phyloP scores from a whole-genome alignment of 306 rosid species.

The Cyamopsis tetragonoloba region DNA sequence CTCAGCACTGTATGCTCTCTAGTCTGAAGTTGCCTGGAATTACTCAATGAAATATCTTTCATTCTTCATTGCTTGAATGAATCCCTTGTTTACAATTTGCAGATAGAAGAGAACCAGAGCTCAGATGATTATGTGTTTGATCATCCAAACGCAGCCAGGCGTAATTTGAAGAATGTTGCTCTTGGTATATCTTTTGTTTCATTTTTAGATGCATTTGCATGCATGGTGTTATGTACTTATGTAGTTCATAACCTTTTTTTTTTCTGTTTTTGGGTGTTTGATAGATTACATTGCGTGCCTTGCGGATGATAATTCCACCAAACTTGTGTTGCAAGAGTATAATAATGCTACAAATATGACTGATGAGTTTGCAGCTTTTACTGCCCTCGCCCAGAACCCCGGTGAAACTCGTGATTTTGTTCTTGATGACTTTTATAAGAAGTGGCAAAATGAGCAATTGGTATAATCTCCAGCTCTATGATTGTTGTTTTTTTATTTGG shows the following conservation, averaged over 20 bases:
- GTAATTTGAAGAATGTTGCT: conserved; percentile 86
- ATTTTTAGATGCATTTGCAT: conserved; percentile 10
- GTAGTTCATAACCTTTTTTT: conserved; percentile 22
- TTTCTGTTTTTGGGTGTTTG: conserved; percentile 4
- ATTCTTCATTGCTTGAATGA: too few species aligned
- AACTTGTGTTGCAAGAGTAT: conserved; percentile 67
- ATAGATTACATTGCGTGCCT: conserved; percentile 75
- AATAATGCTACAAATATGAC: conserved; percentile 91
- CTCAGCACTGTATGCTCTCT: conserved; percentile 52
- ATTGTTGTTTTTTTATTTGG: not conserved
- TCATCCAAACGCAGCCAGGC: conserved; percentile 79
- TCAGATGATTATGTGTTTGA: conserved; percentile 61
- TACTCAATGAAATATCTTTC: too few species aligned
- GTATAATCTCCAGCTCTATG: conserved; percentile 42
- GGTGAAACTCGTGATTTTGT: conserved; percentile 79
- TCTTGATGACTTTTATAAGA: conserved; percentile 77
- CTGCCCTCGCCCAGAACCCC: conserved; percentile 80
- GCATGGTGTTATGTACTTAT: conserved; percentile 17
- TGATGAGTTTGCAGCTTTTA: conserved; percentile 92
- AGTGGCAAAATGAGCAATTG: conserved; percentile 91
- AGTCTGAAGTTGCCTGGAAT: conserved; percentile 21
- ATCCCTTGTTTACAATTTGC: conserved; percentile 22
- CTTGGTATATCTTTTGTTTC: conserved; percentile 55
- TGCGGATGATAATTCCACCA: conserved; percentile 48
- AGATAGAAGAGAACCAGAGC: conserved; percentile 77